Evolutionary conservation across 1,284 basidiomycete species (phyloP), one percentile per base, ranked within the genome.

Genomic region (Heterobasidion parviporum): DNA sequence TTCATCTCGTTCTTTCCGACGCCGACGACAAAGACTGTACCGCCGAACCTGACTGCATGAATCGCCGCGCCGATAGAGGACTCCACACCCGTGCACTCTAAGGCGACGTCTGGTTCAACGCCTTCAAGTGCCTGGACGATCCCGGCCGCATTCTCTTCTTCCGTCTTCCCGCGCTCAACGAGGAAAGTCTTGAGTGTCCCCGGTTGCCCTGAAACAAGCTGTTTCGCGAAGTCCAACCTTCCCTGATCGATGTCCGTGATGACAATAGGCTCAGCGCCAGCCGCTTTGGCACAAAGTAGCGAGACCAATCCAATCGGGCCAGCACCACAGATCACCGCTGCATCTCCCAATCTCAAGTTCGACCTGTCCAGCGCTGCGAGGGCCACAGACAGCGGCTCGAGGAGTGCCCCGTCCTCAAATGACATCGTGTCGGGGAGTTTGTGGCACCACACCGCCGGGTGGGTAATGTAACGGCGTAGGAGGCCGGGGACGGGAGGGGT

Each of bases 261-360:
- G 50, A 93, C 76, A 57, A 92, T 81, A 20, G 84, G 82, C 54
- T 83, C 80, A 1, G 89, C 91, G 1, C 90, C 90, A 50, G 90
- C 80, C 32, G 89, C 92, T 61, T 87, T 82, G 32, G 89, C 87
- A 49, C 90, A 87, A 12, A 90, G 84, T 58, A 92, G 81, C 48
- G 82, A 79, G 47, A 93, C 77, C 20, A 96, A 75, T 8, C 93
- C 92, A 57, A 95, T 93, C 1, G 93, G 93, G 14, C 93, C 93
- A 36, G 93, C 92, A 55, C 82, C 82, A 61, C 82, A 83, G 57
- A 85, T 74, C 18, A 85, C 70, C 52, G 76, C 65, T 9, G 81
- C 73, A 60, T 85, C 82, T 8, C 83, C 82, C 34, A 85, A 79
- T 41, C 81, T 75, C 50, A 85, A 74, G 16, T 74, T 77, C 50